Base-by-base conservation (phyloP, 148 eudicot species). In the Rheum nobile region DNA sequence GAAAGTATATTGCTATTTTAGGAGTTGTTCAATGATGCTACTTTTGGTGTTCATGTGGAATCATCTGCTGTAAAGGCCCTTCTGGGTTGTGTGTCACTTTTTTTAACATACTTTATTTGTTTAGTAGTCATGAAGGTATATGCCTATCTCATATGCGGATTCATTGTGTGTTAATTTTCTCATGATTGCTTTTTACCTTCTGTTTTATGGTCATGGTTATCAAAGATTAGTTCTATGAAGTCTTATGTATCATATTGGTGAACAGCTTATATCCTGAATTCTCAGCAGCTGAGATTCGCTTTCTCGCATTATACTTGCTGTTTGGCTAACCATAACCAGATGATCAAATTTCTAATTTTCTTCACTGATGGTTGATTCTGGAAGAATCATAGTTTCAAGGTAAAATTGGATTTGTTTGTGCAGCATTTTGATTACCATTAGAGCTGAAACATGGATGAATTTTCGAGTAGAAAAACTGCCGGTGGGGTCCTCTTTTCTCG, bases 371-470 rank as follows among this genome's bases (percentile, higher is more conserved):
- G 5, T 46, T 46, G 46, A 42, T 17, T 6, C 24, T n/a, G 59
- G 21, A 22, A 52, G n/a, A n/a, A n/a, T 52, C 28, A n/a, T 52
- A 0, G 6, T 52, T 21, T 21, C 10, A n/a, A 35, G 2, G 37
- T 35, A 52, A 52, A 11, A 24, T 28, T 57, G 34, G 32, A 57
- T 59, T 28, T 59, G 35, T 16, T 13, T 59, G 37, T 61, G 35
- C 67, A 61, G 67, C 19, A 0, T 61, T 61, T 61, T 61, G 2
- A 61, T 61, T 16, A 11, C 29, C 59, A 16, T 5, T 21, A 52
- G 59, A 16, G 35, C 73, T 61, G 79, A 72, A 70, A 57, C 67
- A 88, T 90, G 98, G 93, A 83, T 75, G 84, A 74, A 73, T 78
- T 70, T 80, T 77, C 91, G 37, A 61, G 67, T 26, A 72, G 82